Evolutionary conservation across 2,329 filamentous ascomycete genomes (phyloP).

Genomic region (Teratosphaeriaceae sp.): DNA sequence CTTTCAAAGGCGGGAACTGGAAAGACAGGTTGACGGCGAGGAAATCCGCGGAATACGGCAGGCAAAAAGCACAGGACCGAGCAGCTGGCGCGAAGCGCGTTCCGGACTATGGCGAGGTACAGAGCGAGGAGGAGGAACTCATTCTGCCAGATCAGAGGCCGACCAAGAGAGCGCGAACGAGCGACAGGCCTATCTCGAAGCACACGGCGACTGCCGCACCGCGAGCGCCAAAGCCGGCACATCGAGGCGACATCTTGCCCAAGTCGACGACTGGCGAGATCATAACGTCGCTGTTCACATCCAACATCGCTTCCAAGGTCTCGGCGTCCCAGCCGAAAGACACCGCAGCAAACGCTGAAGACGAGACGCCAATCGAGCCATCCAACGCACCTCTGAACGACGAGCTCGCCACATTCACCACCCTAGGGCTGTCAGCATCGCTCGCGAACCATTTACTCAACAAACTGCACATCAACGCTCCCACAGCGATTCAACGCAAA

Average conservation of each 20-base stretch:
- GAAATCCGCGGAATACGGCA: slow-evolving; percentile 53
- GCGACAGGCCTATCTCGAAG: slow-evolving; percentile 8
- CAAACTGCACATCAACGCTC: slow-evolving; percentile 83
- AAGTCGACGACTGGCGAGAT: slow-evolving; percentile 38
- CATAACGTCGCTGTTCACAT: slow-evolving; percentile 87
- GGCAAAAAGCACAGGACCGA: slow-evolving; percentile 34
- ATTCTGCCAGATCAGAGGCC: slow-evolving; percentile 10
- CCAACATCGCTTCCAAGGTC: slow-evolving; percentile 62
- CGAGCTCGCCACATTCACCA: slow-evolving; percentile 79
- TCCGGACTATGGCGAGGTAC: slow-evolving; percentile 14
- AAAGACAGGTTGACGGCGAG: slow-evolving; percentile 78
- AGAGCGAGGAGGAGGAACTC: slow-evolving; percentile 17
- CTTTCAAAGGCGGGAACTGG: slow-evolving; percentile 89
- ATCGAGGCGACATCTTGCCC: slow-evolving; percentile 9
- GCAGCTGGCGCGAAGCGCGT: slow-evolving; percentile 5
- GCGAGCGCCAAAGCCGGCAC: not conserved
- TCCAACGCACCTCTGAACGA: slow-evolving; percentile 86
- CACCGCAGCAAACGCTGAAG: slow-evolving; percentile 36
- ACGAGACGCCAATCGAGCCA: slow-evolving; percentile 54
- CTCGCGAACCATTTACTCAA: slow-evolving; percentile 75
- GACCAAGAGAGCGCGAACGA: slow-evolving; percentile 15
- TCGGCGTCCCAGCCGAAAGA: slow-evolving; percentile 27
- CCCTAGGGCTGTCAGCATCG: slow-evolving; percentile 71
- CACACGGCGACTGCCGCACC: not conserved
- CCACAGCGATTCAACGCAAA: slow-evolving; percentile 90